Conservation (phyloP, 2,329 filamentous ascomycete species). For the Lojkania enalia region DNA sequence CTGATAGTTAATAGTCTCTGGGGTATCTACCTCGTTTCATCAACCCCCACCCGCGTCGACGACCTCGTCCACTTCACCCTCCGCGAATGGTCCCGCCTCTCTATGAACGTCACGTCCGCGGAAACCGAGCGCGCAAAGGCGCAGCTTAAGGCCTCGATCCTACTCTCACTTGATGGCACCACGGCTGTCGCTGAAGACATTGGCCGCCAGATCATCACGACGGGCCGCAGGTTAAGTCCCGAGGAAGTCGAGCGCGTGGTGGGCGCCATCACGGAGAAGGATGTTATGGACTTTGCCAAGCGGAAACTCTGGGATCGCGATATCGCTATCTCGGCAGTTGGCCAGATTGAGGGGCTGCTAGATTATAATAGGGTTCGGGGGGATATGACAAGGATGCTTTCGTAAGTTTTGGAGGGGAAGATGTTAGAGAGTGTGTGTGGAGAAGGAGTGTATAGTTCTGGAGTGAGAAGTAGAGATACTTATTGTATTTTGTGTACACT, state of each 20-base stretch:
- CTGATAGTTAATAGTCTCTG: conserved; percentile 73
- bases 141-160: conserved; percentile 97
- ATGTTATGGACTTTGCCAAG: conserved; percentile 95
- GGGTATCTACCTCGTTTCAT: conserved; percentile 98
- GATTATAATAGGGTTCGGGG: conserved; percentile 78
- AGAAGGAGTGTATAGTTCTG: background rate
- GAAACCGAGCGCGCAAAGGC: conserved; percentile 99
- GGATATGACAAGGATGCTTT: conserved; percentile 80
- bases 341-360: conserved; percentile 81
- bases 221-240: conserved; percentile 85
- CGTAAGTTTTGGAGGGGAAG: no score
- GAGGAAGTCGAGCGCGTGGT: conserved; percentile 94
- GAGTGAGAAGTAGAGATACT: conserved; percentile 1
- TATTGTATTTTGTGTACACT: conserved; percentile 19
- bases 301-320: conserved; percentile 98
- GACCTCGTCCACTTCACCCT: conserved; percentile 98
- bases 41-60: conserved; percentile 84
- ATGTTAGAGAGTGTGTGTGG: background rate
- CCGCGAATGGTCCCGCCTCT: conserved; percentile 96
- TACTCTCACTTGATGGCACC: conserved; percentile 95
- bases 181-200: conserved; percentile 98
- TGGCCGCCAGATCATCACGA: conserved; percentile 97
- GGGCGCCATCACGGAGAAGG: conserved; percentile 86
- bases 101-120: conserved; percentile 80
- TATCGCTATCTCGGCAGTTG: conserved; percentile 89